A percentile compares a stretch with the other conserved stretches of the same genome.
Conservation (phyloP, 108 stramenopile species). For the Pseudonitzschia delicatissima region DNA sequence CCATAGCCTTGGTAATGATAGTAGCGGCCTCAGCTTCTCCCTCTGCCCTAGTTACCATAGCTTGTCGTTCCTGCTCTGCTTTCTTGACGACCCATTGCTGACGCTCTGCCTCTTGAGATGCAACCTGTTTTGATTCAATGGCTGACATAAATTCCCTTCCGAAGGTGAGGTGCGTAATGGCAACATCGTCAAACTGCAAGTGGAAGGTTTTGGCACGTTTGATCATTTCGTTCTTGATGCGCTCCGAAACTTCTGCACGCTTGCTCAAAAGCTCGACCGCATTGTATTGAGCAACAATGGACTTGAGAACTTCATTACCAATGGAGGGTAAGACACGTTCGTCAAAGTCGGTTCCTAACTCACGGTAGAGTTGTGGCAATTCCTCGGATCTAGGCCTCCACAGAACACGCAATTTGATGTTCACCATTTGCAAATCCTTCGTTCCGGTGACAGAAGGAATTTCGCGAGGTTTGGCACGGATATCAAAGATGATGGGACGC, state of each 20-base stretch:
- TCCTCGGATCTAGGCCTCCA: constrained; percentile 93
- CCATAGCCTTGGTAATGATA: constrained; percentile 96
- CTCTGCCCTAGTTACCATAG: constrained; percentile 97
- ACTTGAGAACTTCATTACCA: constrained; percentile 99
- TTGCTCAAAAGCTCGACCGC: constrained; percentile 98
- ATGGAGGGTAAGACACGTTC: constrained; percentile 99
- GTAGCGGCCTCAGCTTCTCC: constrained; percentile 97
- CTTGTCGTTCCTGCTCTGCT: constrained; percentile 98
- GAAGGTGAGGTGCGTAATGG: constrained; percentile 99
- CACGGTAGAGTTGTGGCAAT: constrained; percentile 90
- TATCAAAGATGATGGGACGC: constrained; percentile 92
- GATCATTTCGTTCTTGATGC: constrained; percentile 92
- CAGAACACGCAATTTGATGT: constrained; percentile 97
- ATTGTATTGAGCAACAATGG: constrained; percentile 99
- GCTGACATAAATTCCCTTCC: constrained; percentile 98
- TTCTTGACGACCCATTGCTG: constrained; percentile 95
- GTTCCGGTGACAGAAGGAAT: constrained; percentile 97
- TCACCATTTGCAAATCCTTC: constrained; percentile 99
- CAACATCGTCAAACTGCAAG: constrained; percentile 98
- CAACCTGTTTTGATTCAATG: constrained; percentile 99
- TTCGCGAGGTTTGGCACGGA: constrained; percentile 94
- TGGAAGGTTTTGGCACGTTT: constrained; percentile 94
- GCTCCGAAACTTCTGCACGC: constrained; percentile 91
- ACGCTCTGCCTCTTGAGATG: constrained; percentile 98
- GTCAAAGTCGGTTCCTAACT: constrained; percentile 95